Conservation (phyloP, 768 basidiomycete genomes). For the Lyophyllum shimeji region DNA sequence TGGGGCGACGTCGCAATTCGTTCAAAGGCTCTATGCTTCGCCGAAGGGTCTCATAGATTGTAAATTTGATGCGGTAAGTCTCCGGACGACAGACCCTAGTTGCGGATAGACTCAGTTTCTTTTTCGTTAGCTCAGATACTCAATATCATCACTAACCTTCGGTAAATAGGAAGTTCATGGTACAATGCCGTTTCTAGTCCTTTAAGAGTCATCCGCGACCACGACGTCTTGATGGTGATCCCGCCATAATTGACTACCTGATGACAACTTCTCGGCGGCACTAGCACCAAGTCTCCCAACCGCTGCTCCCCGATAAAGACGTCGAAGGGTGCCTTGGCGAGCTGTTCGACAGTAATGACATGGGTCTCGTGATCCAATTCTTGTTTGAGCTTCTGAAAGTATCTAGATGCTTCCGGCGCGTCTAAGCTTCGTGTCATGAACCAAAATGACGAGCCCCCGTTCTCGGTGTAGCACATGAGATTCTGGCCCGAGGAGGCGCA, state of each 20-base stretch:
- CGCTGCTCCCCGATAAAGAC: conserved; percentile 74
- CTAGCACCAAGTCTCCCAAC: conserved; percentile 75
- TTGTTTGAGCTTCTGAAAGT: conserved; percentile 54
- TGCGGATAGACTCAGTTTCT: not conserved
- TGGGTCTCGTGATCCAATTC: conserved; percentile 78
- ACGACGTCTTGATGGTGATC: conserved; percentile 79
- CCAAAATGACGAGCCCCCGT: conserved; percentile 76
- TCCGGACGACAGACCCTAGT: conserved; percentile 78
- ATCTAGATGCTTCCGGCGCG: conserved; percentile 52
- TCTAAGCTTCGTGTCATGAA: conserved; percentile 75
- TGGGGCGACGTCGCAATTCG: conserved; percentile 5
- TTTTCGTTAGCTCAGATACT: not conserved
- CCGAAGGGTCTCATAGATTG: conserved; percentile 54
- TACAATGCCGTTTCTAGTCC: conserved; percentile 61
- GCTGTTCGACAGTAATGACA: conserved; percentile 59
- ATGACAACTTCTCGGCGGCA: conserved; percentile 80
- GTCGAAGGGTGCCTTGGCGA: conserved; percentile 63
- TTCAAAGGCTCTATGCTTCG: conserved; percentile 28
- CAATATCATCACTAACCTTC: conserved; percentile 46
- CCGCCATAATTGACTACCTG: conserved; percentile 84
- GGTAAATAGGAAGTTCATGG: conserved; percentile 78
- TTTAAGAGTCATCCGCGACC: conserved; percentile 79
- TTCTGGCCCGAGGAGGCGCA: conserved; percentile 87
- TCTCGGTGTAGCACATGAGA: conserved; percentile 80
- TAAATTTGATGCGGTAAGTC: conserved; percentile 72